These are phyloP conservation scores for Salix caprea DNA, from an alignment of 345 rosid genomes.

Conservation along the genomic window DNA sequence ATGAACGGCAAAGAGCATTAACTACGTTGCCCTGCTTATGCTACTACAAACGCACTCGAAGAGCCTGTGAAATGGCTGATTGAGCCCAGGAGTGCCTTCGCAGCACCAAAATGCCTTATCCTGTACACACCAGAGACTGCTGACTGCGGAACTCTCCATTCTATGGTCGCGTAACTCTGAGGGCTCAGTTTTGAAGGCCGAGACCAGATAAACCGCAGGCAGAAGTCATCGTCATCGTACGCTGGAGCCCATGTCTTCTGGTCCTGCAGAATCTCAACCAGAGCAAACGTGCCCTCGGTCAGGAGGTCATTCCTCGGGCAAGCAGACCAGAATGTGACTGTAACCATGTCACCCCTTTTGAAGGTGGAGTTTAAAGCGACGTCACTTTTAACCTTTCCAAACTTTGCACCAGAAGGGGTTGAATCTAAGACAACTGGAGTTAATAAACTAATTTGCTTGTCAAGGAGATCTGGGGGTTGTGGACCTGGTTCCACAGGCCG, in stretches of 20 bases:
- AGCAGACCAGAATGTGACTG: constrained; percentile 71
- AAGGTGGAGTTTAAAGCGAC: constrained; percentile 68
- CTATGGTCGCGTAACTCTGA: constrained; percentile 64
- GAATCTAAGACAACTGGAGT: constrained; percentile 76
- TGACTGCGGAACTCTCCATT: constrained; percentile 71
- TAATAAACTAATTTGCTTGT: constrained; percentile 71
- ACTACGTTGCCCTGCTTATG: neutral
- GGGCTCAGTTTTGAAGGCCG: constrained; percentile 66
- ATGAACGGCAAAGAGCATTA: no score
- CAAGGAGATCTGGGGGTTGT: constrained; percentile 74
- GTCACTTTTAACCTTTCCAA: constrained; percentile 69
- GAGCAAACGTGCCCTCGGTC: constrained; percentile 84
- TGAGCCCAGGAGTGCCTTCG: constrained; percentile 47
- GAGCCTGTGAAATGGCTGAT: constrained; percentile 58
- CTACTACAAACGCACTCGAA: constrained; percentile 61
- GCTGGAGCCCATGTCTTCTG: constrained; percentile 66
- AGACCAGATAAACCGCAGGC: constrained; percentile 81
- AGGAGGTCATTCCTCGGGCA: constrained; percentile 90
- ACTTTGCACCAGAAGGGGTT: constrained; percentile 50
- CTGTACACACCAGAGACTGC: constrained; percentile 72
- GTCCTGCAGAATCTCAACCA: constrained; percentile 70
- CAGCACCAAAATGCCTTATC: constrained; percentile 63
- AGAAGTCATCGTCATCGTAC: constrained; percentile 84
- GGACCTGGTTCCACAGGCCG: constrained; percentile 56
- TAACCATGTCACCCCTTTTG: constrained; percentile 58